phyloP scores from a whole-genome alignment of 345 rosid genomes.

The Euclidium syriacum region DNA sequence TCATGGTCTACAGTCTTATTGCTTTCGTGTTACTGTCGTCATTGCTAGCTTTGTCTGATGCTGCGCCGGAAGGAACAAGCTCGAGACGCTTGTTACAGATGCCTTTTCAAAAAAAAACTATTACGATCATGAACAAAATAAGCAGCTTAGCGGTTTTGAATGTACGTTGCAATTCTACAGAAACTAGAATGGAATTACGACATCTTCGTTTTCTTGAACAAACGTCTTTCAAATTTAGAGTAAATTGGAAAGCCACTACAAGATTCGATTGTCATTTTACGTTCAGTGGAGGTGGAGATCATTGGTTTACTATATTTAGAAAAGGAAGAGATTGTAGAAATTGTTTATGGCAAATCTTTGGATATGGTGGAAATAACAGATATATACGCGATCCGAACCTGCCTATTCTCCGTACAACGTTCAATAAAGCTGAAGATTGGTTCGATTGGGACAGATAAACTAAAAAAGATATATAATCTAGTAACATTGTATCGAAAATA shows the following conservation, averaged over 20 bases:
- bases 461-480: no score
- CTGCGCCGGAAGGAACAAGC: not conserved
- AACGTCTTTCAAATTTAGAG: not conserved
- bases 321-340: not conserved
- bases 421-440: no score
- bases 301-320: not conserved
- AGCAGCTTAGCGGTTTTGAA: not conserved
- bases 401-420: no score
- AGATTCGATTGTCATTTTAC: constrained; percentile 1
- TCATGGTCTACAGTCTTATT: not conserved
- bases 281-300: constrained; percentile 12
- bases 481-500: no score
- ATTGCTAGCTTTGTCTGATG: not conserved
- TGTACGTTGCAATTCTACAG: not conserved
- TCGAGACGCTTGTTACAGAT: not conserved
- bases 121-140: not conserved
- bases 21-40: not conserved
- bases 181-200: not conserved
- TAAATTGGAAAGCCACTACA: constrained; percentile 7
- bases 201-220: not conserved
- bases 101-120: constrained; percentile 2
- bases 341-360: not conserved
- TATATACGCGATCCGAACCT: no score
- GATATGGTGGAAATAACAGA: no score
- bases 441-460: no score